phyloP scores from a whole-genome alignment of 345 rosid species.

The Dipteronia dyeriana region DNA sequence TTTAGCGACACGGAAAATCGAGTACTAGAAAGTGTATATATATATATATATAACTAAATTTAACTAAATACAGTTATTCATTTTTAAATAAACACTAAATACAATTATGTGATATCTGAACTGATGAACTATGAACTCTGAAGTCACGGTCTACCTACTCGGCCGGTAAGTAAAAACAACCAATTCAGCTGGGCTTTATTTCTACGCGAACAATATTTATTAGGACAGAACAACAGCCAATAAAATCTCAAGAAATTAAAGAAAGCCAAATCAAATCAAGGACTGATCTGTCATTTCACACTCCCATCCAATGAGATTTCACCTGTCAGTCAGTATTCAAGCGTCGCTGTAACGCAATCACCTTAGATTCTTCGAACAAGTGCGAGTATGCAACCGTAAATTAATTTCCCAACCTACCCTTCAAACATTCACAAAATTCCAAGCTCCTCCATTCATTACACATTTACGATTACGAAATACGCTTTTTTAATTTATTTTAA shows the following conservation, averaged over 20 bases:
- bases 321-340: not conserved
- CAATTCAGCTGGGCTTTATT: not conserved
- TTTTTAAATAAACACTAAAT: too few relatives aligned
- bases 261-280: not conserved
- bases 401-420: conserved; percentile 33
- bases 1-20: too few relatives aligned
- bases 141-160: not conserved
- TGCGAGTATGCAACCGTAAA: not conserved
- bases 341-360: not conserved
- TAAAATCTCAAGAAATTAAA: not conserved
- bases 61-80: not conserved
- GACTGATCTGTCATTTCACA: not conserved
- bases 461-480: not conserved
- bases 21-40: too few relatives aligned
- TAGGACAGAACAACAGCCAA: not conserved
- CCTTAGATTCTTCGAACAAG: not conserved
- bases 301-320: not conserved
- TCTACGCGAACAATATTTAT: too few relatives aligned
- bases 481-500: not conserved
- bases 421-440: conserved; percentile 26
- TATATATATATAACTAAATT: too few relatives aligned
- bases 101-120: not conserved
- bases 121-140: too few relatives aligned
- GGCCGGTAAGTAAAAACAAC: not conserved
- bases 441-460: not conserved